Conservation (phyloP, 805 yeast genomes). For the Cyberlindnera subsufficiens region DNA sequence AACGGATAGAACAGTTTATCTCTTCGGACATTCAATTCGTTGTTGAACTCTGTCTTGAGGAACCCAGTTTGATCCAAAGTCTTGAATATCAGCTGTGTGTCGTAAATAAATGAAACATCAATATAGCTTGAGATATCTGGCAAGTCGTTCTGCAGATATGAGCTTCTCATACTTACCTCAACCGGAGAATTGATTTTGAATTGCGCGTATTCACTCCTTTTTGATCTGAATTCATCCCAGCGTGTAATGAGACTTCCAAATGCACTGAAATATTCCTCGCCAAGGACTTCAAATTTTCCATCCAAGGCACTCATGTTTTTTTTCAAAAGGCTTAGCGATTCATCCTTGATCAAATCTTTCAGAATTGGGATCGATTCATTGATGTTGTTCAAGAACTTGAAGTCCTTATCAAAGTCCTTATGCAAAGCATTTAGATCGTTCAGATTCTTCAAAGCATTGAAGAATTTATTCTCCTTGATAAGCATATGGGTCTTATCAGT, state of each 20-base stretch:
- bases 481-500: conserved; percentile 82
- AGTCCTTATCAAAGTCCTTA: conserved; percentile 62
- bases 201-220: conserved; percentile 38
- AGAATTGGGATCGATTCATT: conserved; percentile 73
- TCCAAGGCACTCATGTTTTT: conserved; percentile 57
- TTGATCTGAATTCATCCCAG: conserved; percentile 48
- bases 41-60: conserved; percentile 56
- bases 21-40: conserved; percentile 67
- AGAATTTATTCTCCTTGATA: conserved; percentile 67
- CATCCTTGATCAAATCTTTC: conserved; percentile 65
- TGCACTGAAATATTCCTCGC: conserved; percentile 49
- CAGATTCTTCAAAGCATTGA: conserved; percentile 78
- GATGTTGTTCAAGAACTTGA: conserved; percentile 70
- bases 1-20: conserved; percentile 66
- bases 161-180: conserved; percentile 68
- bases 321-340: conserved; percentile 58
- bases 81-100: conserved; percentile 75
- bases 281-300: conserved; percentile 39
- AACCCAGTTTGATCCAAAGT: conserved; percentile 62
- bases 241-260: conserved; percentile 49
- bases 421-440: conserved; percentile 69
- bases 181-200: conserved; percentile 83
- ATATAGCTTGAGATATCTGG: conserved; percentile 32
- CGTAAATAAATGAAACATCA: conserved; percentile 70
- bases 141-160: conserved; percentile 35